Conservation (phyloP, 176 grass and related monocot species). For the Metroxylon sagu region DNA sequence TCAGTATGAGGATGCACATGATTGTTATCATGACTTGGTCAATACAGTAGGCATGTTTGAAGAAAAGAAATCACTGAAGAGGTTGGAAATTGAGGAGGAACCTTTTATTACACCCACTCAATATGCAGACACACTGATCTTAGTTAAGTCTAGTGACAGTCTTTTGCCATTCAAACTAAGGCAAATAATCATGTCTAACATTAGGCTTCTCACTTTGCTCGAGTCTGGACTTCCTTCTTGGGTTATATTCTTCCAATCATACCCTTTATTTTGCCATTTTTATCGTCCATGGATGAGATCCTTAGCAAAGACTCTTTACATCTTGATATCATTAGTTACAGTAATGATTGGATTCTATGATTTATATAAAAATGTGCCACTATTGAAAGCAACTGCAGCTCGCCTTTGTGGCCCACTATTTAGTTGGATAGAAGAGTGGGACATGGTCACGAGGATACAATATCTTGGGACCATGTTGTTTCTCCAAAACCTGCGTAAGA, state of each 20-base stretch:
- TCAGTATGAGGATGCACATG: conserved; percentile 6
- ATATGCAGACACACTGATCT: conserved; percentile 55
- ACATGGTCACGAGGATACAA: conserved; percentile 70
- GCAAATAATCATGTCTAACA: conserved; percentile 62
- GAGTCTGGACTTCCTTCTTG: conserved; percentile 76
- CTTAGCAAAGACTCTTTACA: conserved; percentile 42
- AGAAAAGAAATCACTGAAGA: neutral
- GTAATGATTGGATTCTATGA: conserved; percentile 93
- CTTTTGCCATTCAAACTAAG: conserved; percentile 51
- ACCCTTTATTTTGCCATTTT: conserved; percentile 62
- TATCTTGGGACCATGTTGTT: conserved; percentile 92
- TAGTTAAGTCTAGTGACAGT: conserved; percentile 52
- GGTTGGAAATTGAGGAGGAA: neutral
- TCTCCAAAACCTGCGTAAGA: conserved; percentile 56
- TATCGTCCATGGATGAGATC: conserved; percentile 89
- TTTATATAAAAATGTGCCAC: conserved; percentile 87
- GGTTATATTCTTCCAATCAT: conserved; percentile 93
- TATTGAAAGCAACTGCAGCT: conserved; percentile 58
- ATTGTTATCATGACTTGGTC: neutral
- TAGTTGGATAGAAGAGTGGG: conserved; percentile 82
- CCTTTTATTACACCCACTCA: conserved; percentile 18
- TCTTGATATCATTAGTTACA: conserved; percentile 44
- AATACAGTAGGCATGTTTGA: neutral
- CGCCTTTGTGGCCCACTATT: conserved; percentile 72
- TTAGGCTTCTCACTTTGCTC: conserved; percentile 62